Evolutionary conservation across 139 green algal genomes (phyloP), one percentile per base, ranked within the genome.

Genomic region (Chlorella sorokiniana): DNA sequence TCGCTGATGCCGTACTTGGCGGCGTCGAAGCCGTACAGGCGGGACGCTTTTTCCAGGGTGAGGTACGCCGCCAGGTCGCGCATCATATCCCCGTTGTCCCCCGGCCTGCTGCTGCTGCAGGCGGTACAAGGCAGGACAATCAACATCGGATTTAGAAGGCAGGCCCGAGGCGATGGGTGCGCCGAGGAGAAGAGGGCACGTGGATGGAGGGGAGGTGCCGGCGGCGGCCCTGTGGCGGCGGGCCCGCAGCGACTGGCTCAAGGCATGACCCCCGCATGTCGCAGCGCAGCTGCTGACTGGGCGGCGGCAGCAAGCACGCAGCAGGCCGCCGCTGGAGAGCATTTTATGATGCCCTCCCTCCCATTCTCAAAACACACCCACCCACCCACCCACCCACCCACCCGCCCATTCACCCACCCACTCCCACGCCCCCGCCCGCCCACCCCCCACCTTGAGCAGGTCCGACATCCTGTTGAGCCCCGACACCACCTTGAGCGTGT

Each of bases 41-140:
- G 85, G 80, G 92, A 35, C 27, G 94, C 94, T 76, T 91, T 87
- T 11, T 87, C 70, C 29, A 97, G 87, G 0, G 90, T 93, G 23
- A 97, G 85, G 78, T 92, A 95, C 25, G 91, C 91, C 0, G 84
- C 90, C 59, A 97, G 87, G 84, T 94, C 94, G 29, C 81, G 76
- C 44, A 97, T 86, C n/a, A 81, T 78, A 56, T 84, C 59, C 25
- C 44, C 76, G 56, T 41, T 48, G 18, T 16, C 42, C 25, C 41
- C 35, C 64, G 61, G 31, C 44, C 45, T 52, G n/a, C 51, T 84
- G 65, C 63, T 84, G 56, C 76, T 82, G 62, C 76, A 69, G 20
- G 0, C 56, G 61, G 27, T 14, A 16, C 48, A 65, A n/a, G n/a
- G 56, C 18, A 65, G 18, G 56, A 65, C 23, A 33, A 65, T 16